These are phyloP conservation scores for Nicotiana undulata DNA, from an alignment of 257 asterid genomes.

Conservation along the genomic window DNA sequence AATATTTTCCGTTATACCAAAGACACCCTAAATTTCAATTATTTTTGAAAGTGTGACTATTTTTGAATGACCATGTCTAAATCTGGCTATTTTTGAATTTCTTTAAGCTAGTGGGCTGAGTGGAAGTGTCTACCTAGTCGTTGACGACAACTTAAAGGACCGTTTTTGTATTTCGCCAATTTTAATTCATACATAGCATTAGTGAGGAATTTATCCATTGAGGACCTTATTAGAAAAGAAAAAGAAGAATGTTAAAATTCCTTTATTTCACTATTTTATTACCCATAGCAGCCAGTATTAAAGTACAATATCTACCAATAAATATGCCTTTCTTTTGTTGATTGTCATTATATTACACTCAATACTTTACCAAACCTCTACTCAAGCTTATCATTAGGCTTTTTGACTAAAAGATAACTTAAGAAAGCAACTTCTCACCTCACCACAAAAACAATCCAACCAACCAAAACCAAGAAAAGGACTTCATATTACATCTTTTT, in stretches of 20 bases:
- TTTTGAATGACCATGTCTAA: no score
- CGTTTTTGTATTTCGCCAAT: no score
- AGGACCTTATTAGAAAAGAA: background rate
- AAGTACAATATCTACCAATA: background rate
- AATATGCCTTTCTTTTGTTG: constrained; percentile 23
- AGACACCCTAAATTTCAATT: no score
- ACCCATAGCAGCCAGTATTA: background rate
- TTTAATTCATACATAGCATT: background rate
- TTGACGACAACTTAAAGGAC: no score
- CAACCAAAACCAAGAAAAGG: constrained; percentile 24
- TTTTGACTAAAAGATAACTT: constrained; percentile 28
- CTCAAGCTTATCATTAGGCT: constrained; percentile 21
- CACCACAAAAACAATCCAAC: constrained; percentile 6
- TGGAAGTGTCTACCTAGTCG: no score
- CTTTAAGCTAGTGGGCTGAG: no score
- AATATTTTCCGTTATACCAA: no score
- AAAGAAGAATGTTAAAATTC: background rate
- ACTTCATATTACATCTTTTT: background rate
- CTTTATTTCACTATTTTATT: background rate
- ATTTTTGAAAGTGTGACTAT: no score
- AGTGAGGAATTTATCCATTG: no score
- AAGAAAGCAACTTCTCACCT: constrained; percentile 29
- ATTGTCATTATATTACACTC: constrained; percentile 2
- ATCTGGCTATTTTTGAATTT: no score
- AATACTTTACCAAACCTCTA: constrained; percentile 31